Base-by-base conservation (phyloP, 805 yeast genomes). In the Saccharomyces cerevisiae region DNA sequence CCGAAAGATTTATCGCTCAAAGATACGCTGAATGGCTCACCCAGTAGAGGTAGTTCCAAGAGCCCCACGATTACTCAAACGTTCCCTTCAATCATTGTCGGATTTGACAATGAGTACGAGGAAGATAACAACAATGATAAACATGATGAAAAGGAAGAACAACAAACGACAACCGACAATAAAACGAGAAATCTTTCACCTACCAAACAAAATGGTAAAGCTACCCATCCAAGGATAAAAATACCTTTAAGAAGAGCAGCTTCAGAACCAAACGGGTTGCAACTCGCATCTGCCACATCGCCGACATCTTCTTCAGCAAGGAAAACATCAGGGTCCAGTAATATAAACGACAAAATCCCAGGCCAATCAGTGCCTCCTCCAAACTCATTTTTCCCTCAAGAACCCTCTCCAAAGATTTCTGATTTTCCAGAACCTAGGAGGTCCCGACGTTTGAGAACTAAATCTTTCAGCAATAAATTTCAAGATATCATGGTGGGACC, bases 401-500 rank as follows among this genome's bases (percentile, higher is more conserved):
- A 55, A 62, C 61, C 55, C 73, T 24, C 66, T 10, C 52, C 54
- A 1, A 26, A 27, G n/a, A 31, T 49, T 10, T 49, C 48, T 2
- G 54, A 55, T 41, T 46, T 54, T 5, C 54, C 49, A 21, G 68
- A 64, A 49, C 72, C 71, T 4, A 67, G 62, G 51, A 62, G 73
- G 50, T 69, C 73, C 3, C 58, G 49, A 24, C 64, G 72, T 36
- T 53, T 70, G 61, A 65, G 85, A 63, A 71, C 76, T 53, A 75
- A 76, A 55, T 75, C 83, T 3, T 74, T 78, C 55, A 82, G 96
- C 13, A 86, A 86, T 53, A 87, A 83, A 63, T 78, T 84, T 41
- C 77, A 82, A 54, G 85, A 83, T 57, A 89, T 85, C 10, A 89
- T 87, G 64, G 99, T 95, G 24, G 80, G 85, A 4, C 95, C 96